These are phyloP conservation scores for Ceratocystis harringtonii DNA, from an alignment of 2,329 filamentous ascomycete species.

Conservation along the genomic window DNA sequence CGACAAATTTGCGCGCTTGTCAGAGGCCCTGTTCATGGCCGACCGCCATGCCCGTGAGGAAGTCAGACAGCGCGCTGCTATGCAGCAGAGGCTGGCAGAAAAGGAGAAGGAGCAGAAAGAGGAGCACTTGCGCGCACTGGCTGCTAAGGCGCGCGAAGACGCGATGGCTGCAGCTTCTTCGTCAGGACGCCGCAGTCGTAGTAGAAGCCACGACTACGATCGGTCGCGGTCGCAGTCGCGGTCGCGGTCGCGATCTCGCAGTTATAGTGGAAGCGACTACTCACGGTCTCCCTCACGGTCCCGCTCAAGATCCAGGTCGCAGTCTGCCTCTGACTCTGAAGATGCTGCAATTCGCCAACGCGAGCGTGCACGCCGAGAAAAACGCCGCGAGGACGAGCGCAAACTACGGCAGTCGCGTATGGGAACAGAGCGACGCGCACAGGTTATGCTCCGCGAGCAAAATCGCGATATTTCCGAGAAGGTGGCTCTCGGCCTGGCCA, in stretches of 20 bases:
- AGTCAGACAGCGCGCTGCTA: conserved; percentile 76
- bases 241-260: background rate
- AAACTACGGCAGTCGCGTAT: conserved; percentile 88
- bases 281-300: conserved; percentile 27
- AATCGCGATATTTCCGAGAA: conserved; percentile 96
- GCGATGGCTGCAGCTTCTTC: conserved; percentile 31
- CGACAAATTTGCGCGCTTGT: conserved; percentile 95
- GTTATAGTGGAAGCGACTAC: conserved; percentile 28
- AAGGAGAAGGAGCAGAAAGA: conserved; percentile 94
- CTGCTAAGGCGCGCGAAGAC: conserved; percentile 83
- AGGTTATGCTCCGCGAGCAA: conserved; percentile 88
- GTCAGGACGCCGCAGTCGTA: background rate
- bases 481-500: conserved; percentile 83
- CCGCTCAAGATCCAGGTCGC: conserved; percentile 22
- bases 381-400: conserved; percentile 67
- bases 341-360: conserved; percentile 60
- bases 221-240: background rate
- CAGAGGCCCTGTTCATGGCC: conserved; percentile 84
- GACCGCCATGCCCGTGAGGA: conserved; percentile 92
- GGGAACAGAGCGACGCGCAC: conserved; percentile 81
- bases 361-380: conserved; percentile 62
- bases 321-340: conserved; percentile 37
- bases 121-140: conserved; percentile 72
- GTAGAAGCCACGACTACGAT: conserved; percentile 1
- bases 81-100: conserved; percentile 92